Conservation (phyloP, 208 protist genomes). For the Blastocrithidia nonstop region DNA sequence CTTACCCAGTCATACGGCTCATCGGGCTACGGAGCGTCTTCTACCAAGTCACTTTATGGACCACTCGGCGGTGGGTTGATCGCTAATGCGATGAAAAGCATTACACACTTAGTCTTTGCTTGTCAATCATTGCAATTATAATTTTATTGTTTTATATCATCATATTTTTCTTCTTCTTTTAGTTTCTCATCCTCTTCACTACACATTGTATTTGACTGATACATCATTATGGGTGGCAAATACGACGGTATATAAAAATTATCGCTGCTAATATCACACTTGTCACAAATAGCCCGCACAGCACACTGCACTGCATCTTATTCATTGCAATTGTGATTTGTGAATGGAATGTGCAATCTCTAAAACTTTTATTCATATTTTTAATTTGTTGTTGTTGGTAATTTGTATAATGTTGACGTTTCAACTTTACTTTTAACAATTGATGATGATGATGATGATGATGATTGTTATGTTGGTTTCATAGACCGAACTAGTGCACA, state of each 20-base stretch:
- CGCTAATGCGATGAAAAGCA: too few relatives aligned
- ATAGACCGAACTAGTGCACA: conserved; percentile 48
- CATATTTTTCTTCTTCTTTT: too few relatives aligned
- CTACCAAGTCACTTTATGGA: conserved; percentile 25
- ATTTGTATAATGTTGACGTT: conserved; percentile 1
- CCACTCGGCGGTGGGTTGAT: conserved; percentile 3
- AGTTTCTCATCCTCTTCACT: too few relatives aligned
- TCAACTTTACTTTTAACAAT: too few relatives aligned
- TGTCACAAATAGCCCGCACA: conserved; percentile 48
- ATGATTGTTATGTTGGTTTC: neutral
- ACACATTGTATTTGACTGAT: conserved; percentile 6
- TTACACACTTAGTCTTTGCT: too few relatives aligned
- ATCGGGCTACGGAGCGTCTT: conserved; percentile 28
- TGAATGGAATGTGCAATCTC: conserved; percentile 20
- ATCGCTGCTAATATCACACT: conserved; percentile 65
- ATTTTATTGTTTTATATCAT: too few relatives aligned
- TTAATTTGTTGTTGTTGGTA: neutral
- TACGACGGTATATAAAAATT: conserved; percentile 67
- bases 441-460: neutral
- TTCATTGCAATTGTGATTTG: conserved; percentile 12
- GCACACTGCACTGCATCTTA: conserved; percentile 49
- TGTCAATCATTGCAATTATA: too few relatives aligned
- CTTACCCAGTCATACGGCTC: conserved; percentile 77
- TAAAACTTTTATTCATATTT: neutral
- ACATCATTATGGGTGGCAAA: conserved; percentile 45